These are phyloP conservation scores for Schizochytrium sp. DNA, from an alignment of 108 stramenopile genomes.

Conservation along the genomic window DNA sequence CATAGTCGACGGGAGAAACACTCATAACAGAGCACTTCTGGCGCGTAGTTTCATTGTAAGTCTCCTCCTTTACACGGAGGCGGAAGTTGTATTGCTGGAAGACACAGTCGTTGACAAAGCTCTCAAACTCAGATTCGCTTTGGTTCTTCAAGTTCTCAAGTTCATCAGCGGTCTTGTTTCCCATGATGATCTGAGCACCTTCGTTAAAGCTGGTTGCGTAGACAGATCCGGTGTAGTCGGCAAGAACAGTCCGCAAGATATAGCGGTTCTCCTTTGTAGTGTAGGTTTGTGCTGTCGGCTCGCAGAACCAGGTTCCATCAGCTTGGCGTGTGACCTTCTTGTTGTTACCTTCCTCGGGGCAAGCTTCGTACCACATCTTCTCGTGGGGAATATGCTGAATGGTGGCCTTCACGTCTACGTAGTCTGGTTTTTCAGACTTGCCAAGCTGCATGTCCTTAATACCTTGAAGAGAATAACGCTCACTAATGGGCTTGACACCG, in stretches of 20 bases:
- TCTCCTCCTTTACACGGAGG: constrained; percentile 74
- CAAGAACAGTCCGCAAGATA: constrained; percentile 68
- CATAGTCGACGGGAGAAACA: constrained; percentile 67
- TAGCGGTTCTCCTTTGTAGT: constrained; percentile 66
- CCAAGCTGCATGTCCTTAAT: constrained; percentile 73
- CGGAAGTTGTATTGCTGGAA: constrained; percentile 60
- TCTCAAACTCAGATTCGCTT: constrained; percentile 65
- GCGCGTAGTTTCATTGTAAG: constrained; percentile 72
- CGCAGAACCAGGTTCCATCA: constrained; percentile 54
- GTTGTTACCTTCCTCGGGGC: constrained; percentile 65
- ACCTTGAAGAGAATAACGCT: constrained; percentile 66
- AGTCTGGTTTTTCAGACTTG: constrained; percentile 72
- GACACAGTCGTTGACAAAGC: constrained; percentile 50
- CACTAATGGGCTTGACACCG: constrained; percentile 46
- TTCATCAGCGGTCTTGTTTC: constrained; percentile 69
- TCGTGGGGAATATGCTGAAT: constrained; percentile 68
- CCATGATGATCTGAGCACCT: constrained; percentile 63
- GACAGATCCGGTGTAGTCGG: constrained; percentile 68
- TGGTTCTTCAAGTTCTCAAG: constrained; percentile 62
- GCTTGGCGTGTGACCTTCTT: constrained; percentile 60
- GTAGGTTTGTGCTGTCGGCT: constrained; percentile 54
- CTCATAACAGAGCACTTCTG: constrained; percentile 67
- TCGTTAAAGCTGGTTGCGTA: constrained; percentile 75
- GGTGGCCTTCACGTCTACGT: constrained; percentile 71
- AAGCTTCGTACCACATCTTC: constrained; percentile 77